A percentile compares a stretch with the other conserved stretches of the same genome.
Conservation (phyloP, 805 yeast genomes). For the Starmerella geochares region DNA sequence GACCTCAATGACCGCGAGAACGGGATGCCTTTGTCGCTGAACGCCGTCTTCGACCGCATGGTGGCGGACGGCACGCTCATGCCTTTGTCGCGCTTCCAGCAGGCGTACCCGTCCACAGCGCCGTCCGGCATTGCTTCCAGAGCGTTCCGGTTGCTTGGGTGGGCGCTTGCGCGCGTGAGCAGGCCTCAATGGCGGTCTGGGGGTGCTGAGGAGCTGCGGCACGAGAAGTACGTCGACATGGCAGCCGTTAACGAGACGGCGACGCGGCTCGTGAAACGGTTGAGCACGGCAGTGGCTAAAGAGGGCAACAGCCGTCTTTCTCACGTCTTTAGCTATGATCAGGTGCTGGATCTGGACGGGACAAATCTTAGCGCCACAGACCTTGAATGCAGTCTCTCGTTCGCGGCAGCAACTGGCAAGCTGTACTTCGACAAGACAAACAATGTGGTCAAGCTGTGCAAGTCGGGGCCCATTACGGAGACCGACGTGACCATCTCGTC, state of each 20-base stretch:
- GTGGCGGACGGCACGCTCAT: constrained; percentile 25
- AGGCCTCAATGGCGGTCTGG: constrained; percentile 24
- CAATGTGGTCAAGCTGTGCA: constrained; percentile 22
- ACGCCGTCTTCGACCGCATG: constrained; percentile 28
- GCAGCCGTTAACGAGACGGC: constrained; percentile 20
- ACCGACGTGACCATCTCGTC: constrained; percentile 16
- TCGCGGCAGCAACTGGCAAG: constrained; percentile 24
- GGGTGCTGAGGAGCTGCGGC: constrained; percentile 24
- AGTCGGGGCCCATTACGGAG: constrained; percentile 13
- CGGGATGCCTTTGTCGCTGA: constrained; percentile 30
- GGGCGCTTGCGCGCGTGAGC: constrained; percentile 12
- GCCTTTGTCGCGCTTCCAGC: constrained; percentile 25
- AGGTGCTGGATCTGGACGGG: constrained; percentile 16
- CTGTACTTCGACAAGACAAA: constrained; percentile 16
- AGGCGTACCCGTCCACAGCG: constrained; percentile 15
- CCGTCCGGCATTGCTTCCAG: neutral
- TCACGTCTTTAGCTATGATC: constrained; percentile 7
- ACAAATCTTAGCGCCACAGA: constrained; percentile 17
- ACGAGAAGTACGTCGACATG: constrained; percentile 26
- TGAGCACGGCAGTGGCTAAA: constrained; percentile 10
- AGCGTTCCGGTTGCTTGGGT: constrained; percentile 11
- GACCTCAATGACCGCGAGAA: constrained; percentile 24
- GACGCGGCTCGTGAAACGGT: constrained; percentile 1
- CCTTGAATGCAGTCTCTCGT: constrained; percentile 24
- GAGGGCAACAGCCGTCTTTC: constrained; percentile 12